Percentiles rank a stretch among this genome's conserved stretches.
These are phyloP conservation scores for Daphne laureola DNA, from an alignment of 441 rosid species.

Conservation along the genomic window DNA sequence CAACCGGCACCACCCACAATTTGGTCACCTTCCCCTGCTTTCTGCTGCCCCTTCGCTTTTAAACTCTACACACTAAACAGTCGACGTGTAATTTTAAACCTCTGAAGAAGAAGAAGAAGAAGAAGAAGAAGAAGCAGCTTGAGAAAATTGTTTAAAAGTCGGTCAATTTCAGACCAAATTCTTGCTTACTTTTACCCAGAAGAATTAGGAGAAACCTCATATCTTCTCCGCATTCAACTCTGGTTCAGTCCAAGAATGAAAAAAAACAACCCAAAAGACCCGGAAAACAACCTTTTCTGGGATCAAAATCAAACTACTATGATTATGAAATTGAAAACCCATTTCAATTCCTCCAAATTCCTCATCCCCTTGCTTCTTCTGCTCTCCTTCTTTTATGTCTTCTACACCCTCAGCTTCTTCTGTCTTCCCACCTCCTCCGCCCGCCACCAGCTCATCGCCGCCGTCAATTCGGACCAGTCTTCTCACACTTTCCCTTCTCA, in stretches of 20 bases:
- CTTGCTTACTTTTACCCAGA: too few species aligned
- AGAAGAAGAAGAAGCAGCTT: too few species aligned
- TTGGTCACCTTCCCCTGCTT: too few species aligned
- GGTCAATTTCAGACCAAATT: too few species aligned
- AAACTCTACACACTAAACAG: too few species aligned
- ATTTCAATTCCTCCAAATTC: conserved; percentile 18
- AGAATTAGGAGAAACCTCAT: too few species aligned
- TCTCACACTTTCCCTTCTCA: conserved; percentile 4
- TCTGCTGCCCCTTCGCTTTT: too few species aligned
- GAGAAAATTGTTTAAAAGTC: too few species aligned
- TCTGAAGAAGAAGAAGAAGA: too few species aligned
- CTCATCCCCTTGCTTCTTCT: conserved; percentile 25
- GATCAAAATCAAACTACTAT: conserved; percentile 9
- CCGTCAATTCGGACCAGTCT: neutral
- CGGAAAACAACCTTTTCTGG: conserved; percentile 11
- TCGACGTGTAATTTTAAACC: too few species aligned
- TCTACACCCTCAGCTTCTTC: conserved; percentile 22
- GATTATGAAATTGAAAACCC: conserved; percentile 16
- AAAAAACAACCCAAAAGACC: conserved; percentile 5
- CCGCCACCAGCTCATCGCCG: conserved; percentile 1
- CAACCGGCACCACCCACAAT: too few species aligned
- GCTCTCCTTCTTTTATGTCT: conserved; percentile 24
- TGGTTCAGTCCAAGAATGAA: neutral
- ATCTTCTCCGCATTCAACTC: too few species aligned
- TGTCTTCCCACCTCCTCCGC: conserved; percentile 14